Evolutionary conservation across 1,139 yeast species (phyloP), one percentile per base, ranked within the genome.

Genomic region (Hyphopichia pseudoburtonii): DNA sequence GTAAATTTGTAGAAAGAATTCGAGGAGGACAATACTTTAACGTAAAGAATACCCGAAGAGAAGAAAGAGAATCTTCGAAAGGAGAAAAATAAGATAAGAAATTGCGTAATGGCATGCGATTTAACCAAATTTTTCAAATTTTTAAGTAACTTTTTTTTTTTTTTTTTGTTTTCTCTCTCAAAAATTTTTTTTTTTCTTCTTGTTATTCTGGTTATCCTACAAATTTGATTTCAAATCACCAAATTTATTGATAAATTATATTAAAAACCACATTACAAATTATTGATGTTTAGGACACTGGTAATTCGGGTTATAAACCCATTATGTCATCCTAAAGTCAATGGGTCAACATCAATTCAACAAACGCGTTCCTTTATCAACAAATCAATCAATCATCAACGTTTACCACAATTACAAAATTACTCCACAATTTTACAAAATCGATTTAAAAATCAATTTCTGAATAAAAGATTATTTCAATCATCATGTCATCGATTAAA

Each of bases 71-170:
- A 21, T 21, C 23, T 21, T 21, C 7, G 23, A 10, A 21, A 10
- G 23, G 23, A 21, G 10, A 24, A 21, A 21, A 10, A 10, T 21
- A 21, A 21, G 23, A 21, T 21, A 21, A 21, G 7, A 10, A n/a
- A 28, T 28, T 28, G 31, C 31, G 31, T 28, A 28, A 28, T 28
- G 15, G 31, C 31, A 28, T 28, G 31, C 6, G 31, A 28, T n/a
- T 9, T 8, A 12, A 24, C 10, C n/a, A 24, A n/a, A 24, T 24
- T 6, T 24, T 8, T 9, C 6, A 24, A n/a, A 21, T 10, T 10
- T 3, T 16, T 15, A 4, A 5, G 5, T 4, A 5, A 4, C n/a
- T 27, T 27, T 15, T 27, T 27, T 27, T 27, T 27, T 27, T 17
- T 27, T 16, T 16, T 17, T 10, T 27, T 14, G 11, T 27, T 27